A percentile compares a stretch with the other conserved stretches of the same genome.
Evolutionary conservation across 2,329 filamentous ascomycete species (phyloP).

Genomic region (Curvularia spicifera): DNA sequence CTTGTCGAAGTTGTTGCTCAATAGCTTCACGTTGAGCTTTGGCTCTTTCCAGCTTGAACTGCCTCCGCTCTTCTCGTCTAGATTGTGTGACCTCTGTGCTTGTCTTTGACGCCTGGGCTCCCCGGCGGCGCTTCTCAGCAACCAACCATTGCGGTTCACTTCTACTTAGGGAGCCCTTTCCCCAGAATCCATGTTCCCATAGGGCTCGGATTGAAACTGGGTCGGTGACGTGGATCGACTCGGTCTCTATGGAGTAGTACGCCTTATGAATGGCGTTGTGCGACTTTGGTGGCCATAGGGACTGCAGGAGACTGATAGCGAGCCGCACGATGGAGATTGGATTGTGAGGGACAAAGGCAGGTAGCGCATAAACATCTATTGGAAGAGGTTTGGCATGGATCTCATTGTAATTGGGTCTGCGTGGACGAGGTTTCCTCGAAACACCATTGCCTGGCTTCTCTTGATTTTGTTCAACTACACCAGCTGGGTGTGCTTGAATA

Average conservation of each 20-base stretch:
- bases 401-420: conserved; percentile 66
- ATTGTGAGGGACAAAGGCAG: conserved; percentile 88
- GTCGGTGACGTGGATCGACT: conserved; percentile 84
- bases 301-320: conserved; percentile 75
- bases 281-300: conserved; percentile 67
- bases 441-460: conserved; percentile 26
- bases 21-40: conserved; percentile 84
- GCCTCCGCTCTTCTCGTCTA: conserved; percentile 78
- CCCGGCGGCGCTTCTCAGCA: conserved; percentile 75
- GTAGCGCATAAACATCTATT: conserved; percentile 80
- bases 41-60: conserved; percentile 92
- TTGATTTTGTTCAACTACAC: conserved; percentile 14
- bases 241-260: conserved; percentile 80
- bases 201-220: conserved; percentile 75
- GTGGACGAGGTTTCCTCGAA: conserved; percentile 38
- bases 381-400: conserved; percentile 85
- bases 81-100: conserved; percentile 81
- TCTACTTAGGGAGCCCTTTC: conserved; percentile 89
- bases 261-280: conserved; percentile 73
- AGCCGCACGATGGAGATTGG: conserved; percentile 86
- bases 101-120: conserved; percentile 69
- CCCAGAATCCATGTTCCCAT: conserved; percentile 98
- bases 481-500: conserved; percentile 14
- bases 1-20: conserved; percentile 69
- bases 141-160: conserved; percentile 95